Base-by-base conservation (phyloP, 2,329 filamentous ascomycete species). In the Pseudogymnoascus sp. region DNA sequence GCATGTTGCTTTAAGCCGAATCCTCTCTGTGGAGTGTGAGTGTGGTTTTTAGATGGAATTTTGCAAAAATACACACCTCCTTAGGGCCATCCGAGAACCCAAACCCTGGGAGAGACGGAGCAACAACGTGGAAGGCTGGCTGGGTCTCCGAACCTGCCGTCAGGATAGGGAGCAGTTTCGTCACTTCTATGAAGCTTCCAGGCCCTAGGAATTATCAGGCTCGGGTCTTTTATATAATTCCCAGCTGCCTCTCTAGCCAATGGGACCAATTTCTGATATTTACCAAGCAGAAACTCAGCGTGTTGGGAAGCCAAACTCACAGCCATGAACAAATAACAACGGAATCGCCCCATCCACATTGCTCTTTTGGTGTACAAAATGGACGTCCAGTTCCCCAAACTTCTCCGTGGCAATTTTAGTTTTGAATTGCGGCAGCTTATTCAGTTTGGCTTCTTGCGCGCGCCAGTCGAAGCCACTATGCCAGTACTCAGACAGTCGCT, bases 261-360 rank as follows among this genome's bases (percentile, higher is more conserved):
- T 25, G 11, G 14, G 21, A 3, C 18, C 59, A 33, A 25, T 25
- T 40, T 60, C 18, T 18, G 5, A 25, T 18, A 38, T 28, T 8
- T 21, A 56, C 18, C 40, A 40, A 33, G 38, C 21, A 59, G 40
- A 31, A 59, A 59, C 8, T 18, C 12, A 18, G 18, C 21, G 35
- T 59, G 8, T 31, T 31, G 4, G 8, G 50, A 7, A 60, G 14
- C 21, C 23, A 12, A 33, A 68, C 70, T 63, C 66, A 77, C 82
- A 89, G 14, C 86, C 85, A 69, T 89, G 86, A 18, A 79, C 77
- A 70, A 90, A 89, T 0, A 89, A 71, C 25, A 90, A 69, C 0
- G 87, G 87, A 56, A 90, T 82, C 1, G 84, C 84, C 16, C 77
- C 76, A 1, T 78, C 68, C 3, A 74, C 77, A 1, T 73, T 70